A percentile compares a stretch with the other conserved stretches of the same genome.
Conservation (phyloP, 1,139 yeast species). For the Pneumocystis oryctolagi region DNA sequence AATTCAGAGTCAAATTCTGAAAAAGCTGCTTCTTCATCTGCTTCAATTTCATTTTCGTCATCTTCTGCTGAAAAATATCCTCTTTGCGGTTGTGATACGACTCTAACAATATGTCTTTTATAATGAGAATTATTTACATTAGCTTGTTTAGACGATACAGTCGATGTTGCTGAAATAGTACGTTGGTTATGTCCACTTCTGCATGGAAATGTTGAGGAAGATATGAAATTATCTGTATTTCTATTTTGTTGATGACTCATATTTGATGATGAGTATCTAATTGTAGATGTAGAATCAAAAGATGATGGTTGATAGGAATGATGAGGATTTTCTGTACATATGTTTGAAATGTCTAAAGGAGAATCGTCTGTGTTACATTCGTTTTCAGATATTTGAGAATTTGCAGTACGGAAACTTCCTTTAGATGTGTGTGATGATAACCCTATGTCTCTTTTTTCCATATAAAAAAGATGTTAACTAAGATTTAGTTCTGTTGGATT, state of each 20-base stretch:
- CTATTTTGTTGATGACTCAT: not conserved
- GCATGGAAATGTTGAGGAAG: not conserved
- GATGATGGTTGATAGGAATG: not conserved
- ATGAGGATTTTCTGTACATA: not conserved
- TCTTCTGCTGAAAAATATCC: slow-evolving; percentile 10
- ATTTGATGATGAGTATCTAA: not conserved
- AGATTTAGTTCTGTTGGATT: not conserved
- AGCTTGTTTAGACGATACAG: not conserved
- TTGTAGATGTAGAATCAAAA: not conserved
- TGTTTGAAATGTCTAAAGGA: not conserved
- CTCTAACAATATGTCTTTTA: not conserved
- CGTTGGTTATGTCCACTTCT: not conserved
- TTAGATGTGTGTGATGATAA: not conserved
- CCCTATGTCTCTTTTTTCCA: not conserved
- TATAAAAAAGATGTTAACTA: not conserved
- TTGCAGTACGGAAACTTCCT: not conserved
- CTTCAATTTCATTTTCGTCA: slow-evolving; percentile 9
- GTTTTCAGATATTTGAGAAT: not conserved
- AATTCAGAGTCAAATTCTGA: slow-evolving; percentile 2
- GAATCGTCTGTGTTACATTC: not conserved
- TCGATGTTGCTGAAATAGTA: not conserved
- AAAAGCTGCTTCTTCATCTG: slow-evolving; percentile 7
- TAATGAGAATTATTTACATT: not conserved
- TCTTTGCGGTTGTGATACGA: not conserved
- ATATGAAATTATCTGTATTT: not conserved